Evolutionary conservation across 2,329 filamentous ascomycete species (phyloP).

Genomic region (Alternaria solani): DNA sequence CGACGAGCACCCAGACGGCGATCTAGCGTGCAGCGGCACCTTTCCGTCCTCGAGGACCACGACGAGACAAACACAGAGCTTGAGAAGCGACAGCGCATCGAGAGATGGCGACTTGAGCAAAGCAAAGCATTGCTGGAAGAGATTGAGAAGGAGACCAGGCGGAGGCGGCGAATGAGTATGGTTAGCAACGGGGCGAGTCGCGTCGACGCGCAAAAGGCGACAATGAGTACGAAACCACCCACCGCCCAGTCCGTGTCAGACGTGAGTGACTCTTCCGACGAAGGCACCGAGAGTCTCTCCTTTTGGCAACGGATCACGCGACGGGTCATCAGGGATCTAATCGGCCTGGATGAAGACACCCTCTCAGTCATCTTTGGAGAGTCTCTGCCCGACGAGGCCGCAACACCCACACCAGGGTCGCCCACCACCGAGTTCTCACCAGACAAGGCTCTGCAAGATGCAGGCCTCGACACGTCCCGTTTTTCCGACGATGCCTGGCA

Average conservation of each 20-base stretch:
- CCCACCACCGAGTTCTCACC: slow-evolving; percentile 29
- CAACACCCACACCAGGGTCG: slow-evolving; percentile 28
- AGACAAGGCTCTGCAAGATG: slow-evolving; percentile 29
- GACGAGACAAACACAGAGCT: slow-evolving; percentile 65
- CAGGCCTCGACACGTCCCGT: slow-evolving; percentile 39
- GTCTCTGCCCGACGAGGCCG: slow-evolving; percentile 63
- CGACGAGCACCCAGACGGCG: slow-evolving; percentile 58
- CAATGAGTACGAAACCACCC: slow-evolving; percentile 17
- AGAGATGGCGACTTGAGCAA: slow-evolving; percentile 91
- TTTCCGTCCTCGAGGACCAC: slow-evolving; percentile 64
- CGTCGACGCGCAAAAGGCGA: slow-evolving; percentile 25
- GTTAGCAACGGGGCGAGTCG: slow-evolving; percentile 56
- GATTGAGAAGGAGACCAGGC: slow-evolving; percentile 82
- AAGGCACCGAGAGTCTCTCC: slow-evolving; percentile 66
- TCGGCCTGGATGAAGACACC: slow-evolving; percentile 87
- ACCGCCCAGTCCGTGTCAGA: slow-evolving; percentile 34
- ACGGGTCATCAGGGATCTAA: slow-evolving; percentile 85
- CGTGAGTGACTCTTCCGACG: slow-evolving; percentile 48
- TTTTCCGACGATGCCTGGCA: slow-evolving; percentile 68
- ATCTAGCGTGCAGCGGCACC: slow-evolving; percentile 65
- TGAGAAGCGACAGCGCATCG: slow-evolving; percentile 84
- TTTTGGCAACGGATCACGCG: slow-evolving; percentile 84
- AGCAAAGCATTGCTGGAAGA: slow-evolving; percentile 85
- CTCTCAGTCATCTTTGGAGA: slow-evolving; percentile 90
- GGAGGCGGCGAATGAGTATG: slow-evolving; percentile 70